Evolutionary conservation across 1,139 yeast genomes (phyloP), one percentile per base, ranked within the genome.

Genomic region (Scheffersomyces segobiensis): DNA sequence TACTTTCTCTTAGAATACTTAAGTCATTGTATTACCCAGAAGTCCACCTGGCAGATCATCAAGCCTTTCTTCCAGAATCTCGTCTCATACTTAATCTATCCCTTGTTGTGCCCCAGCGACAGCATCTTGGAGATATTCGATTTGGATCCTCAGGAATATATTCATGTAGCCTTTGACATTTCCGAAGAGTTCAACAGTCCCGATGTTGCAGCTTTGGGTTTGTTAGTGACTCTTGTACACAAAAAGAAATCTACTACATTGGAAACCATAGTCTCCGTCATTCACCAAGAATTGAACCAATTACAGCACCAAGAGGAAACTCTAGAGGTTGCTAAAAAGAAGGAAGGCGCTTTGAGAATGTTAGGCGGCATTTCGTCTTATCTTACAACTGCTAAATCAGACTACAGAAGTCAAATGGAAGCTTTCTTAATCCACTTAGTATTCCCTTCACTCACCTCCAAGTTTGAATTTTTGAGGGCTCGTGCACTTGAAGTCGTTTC

Each of bases 121-220:
- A 85, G 83, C 14, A 86, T 85, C 26, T 77, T 93, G 60, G 97
- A 91, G 62, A 75, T 86, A 47, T 93, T 91, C 75, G 97, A 93
- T 62, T 86, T 84, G 61, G 98, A 95, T 68, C 98, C 98, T 6
- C 90, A 86, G 59, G 98, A 93, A 71, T 95, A 93, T 70, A 90
- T 95, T 62, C 93, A 91, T 72, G 82, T 89, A 64, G 86, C 87
- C 59, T 81, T 92, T 67, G 97, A 92, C 69, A 76, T 85, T 47
- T 84, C 84, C 70, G 89, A 86, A 57, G 87, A 83, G 57, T 77
- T 75, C 52, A 78, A 81, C 59, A 80, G 87, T 17, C 89, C 92
- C n/a, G 92, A 88, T 69, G 75, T 83, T 55, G 91, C 93, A 2
- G 89, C 92, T 0, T 75, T 86, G 59, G 83, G 87, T 2, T 76